phyloP scores from a whole-genome alignment of 176 grass and related monocot genomes.

The Rhynchospora breviuscula region DNA sequence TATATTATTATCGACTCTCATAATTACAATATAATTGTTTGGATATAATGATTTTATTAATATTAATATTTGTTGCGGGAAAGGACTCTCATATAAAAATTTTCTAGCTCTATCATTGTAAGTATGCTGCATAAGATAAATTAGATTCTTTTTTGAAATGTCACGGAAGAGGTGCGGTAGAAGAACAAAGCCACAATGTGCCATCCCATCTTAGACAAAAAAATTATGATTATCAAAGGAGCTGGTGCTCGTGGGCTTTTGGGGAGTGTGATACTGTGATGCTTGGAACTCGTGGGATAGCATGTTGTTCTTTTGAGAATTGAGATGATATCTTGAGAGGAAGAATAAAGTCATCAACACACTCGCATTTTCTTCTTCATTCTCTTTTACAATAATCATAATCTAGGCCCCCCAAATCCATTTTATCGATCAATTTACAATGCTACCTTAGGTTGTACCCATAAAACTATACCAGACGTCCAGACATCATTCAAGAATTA shows the following conservation, averaged over 20 bases:
- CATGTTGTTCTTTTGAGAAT: slow-evolving; percentile 16
- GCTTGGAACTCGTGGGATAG: slow-evolving; percentile 5
- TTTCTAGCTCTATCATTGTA: no score
- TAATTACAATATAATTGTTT: no score
- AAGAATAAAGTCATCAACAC: slow-evolving; percentile 17
- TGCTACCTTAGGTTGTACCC: neutral
- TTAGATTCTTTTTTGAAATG: neutral
- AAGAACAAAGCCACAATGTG: neutral
- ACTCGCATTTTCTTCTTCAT: neutral
- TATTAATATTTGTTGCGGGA: no score
- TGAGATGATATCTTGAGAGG: slow-evolving; percentile 18
- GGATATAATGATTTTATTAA: no score
- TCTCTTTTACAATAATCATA: neutral
- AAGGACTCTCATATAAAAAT: no score
- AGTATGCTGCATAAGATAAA: neutral
- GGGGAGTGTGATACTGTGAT: slow-evolving; percentile 25
- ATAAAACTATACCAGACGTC: neutral
- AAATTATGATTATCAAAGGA: slow-evolving; percentile 1
- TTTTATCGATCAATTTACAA: neutral
- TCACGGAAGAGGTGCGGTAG: neutral
- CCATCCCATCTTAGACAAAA: neutral
- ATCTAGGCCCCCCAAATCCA: neutral
- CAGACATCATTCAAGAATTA: neutral
- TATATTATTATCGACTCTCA: no score
- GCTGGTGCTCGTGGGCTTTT: slow-evolving; percentile 28